These are phyloP conservation scores for Moricandia moricandioides DNA, from an alignment of 345 rosid genomes.

Conservation along the genomic window DNA sequence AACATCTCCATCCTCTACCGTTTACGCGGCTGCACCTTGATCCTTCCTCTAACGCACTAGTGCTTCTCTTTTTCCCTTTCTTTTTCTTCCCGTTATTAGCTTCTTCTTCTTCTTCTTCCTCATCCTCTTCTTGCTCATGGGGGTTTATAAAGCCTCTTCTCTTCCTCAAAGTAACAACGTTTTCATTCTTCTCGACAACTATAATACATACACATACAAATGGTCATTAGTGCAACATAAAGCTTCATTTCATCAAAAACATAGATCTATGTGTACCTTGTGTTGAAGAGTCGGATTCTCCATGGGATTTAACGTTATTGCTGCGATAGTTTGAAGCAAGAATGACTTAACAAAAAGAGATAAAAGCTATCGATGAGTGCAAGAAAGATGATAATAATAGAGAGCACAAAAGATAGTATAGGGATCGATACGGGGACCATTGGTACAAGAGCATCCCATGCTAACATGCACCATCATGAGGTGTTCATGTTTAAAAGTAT, in stretches of 20 bases:
- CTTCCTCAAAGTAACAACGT: slow-evolving; percentile 57
- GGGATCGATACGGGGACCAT: slow-evolving; percentile 57
- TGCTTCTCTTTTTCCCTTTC: slow-evolving; percentile 42
- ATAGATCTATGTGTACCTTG: slow-evolving; percentile 42
- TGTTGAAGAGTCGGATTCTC: slow-evolving; percentile 36
- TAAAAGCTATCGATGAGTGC: slow-evolving; percentile 13
- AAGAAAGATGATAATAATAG: not conserved
- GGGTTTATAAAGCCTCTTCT: slow-evolving; percentile 51
- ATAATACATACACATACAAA: slow-evolving; percentile 1
- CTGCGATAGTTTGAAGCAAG: slow-evolving; percentile 33
- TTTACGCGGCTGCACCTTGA: slow-evolving; percentile 94
- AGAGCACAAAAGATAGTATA: slow-evolving; percentile 29
- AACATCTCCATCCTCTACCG: slow-evolving; percentile 97
- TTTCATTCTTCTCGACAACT: slow-evolving; percentile 53
- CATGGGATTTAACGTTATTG: slow-evolving; percentile 25
- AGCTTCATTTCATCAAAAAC: not conserved
- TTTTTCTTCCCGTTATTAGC: slow-evolving; percentile 47
- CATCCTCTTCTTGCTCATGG: slow-evolving; percentile 32
- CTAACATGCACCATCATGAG: slow-evolving; percentile 74
- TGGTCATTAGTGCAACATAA: slow-evolving; percentile 23
- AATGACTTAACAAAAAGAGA: not conserved
- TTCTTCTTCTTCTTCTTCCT: slow-evolving; percentile 9
- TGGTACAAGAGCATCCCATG: slow-evolving; percentile 46
- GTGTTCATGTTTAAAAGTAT: slow-evolving; percentile 35
- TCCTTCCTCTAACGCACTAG: slow-evolving; percentile 54